Conservation (phyloP, 768 basidiomycete species). For the Paxillus ammoniavirescens region DNA sequence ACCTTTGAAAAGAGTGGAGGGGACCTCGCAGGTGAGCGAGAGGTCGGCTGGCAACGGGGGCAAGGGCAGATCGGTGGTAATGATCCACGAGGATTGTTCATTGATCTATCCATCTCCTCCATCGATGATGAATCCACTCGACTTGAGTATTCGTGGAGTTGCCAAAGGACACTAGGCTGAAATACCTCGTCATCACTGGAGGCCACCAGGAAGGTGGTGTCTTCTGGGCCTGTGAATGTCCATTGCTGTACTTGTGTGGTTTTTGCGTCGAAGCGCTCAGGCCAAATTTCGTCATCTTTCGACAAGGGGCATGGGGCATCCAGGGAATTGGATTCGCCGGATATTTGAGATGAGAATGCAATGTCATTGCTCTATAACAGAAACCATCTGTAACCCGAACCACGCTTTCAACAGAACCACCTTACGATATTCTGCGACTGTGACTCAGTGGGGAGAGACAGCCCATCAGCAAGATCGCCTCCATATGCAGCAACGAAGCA, state of each 20-base stretch:
- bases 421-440: conserved; percentile 34
- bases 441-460: conserved; percentile 38
- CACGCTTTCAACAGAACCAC: conserved; percentile 9
- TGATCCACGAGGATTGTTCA: not conserved
- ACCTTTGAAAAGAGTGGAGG: not conserved
- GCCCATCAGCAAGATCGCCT: conserved; percentile 44
- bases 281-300: not conserved
- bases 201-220: conserved; percentile 8
- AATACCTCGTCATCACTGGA: not conserved
- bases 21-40: not conserved
- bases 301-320: conserved; percentile 14
- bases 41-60: not conserved
- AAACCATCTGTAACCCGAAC: conserved; percentile 9
- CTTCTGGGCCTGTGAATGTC: conserved; percentile 2
- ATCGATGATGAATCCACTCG: not conserved
- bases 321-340: conserved; percentile 14
- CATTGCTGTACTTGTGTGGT: not conserved
- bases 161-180: conserved; percentile 11
- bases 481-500: conserved; percentile 48
- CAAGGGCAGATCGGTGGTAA: not conserved
- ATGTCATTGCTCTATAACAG: conserved; percentile 15
- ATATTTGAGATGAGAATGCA: conserved; percentile 8
- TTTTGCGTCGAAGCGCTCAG: not conserved
- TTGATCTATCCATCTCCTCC: conserved; percentile 2
- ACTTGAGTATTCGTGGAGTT: conserved; percentile 17